Conservation (phyloP, 371 early-diverging fungal species). For the Mucor racemosus region DNA sequence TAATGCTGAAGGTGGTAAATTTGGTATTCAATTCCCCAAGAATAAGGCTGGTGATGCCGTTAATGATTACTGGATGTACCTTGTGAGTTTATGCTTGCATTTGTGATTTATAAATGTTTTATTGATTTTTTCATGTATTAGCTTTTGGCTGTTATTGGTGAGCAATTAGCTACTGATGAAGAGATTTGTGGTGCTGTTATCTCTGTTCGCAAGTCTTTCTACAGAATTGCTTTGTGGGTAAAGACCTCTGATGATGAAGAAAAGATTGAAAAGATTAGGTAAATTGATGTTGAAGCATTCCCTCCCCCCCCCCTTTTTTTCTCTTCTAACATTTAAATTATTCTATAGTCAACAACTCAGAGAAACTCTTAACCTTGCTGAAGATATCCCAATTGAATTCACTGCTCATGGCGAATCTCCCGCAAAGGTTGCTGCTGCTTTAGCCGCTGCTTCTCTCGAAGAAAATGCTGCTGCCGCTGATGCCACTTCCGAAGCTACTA, state of each 20-base stretch:
- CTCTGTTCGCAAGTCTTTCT: conserved; percentile 79
- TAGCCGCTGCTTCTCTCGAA: conserved; percentile 29
- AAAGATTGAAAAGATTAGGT: conserved; percentile 70
- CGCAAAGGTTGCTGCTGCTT: conserved; percentile 36
- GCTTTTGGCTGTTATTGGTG: conserved; percentile 93
- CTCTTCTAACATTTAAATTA: background rate
- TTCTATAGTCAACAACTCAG: conserved; percentile 59
- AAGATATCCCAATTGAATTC: conserved; percentile 49
- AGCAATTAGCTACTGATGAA: conserved; percentile 76
- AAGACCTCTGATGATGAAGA: conserved; percentile 73
- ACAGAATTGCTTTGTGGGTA: conserved; percentile 92
- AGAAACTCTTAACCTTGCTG: conserved; percentile 49
- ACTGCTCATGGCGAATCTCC: conserved; percentile 50
- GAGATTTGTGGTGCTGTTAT: conserved; percentile 94
- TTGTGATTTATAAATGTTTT: background rate
- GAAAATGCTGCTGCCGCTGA: conserved; percentile 18
- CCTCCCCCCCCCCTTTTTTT: no score
- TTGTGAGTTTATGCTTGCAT: conserved; percentile 53
- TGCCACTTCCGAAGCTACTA: conserved; percentile 12
- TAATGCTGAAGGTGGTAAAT: conserved; percentile 97
- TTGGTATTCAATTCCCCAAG: conserved; percentile 85
- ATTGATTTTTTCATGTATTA: conserved; percentile 18
- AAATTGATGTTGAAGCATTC: conserved; percentile 18
- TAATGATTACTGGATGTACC: conserved; percentile 86
- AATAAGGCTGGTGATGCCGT: conserved; percentile 74